These are phyloP conservation scores for Cutaneotrichosporon mucoides DNA, from an alignment of 1,284 basidiomycete genomes.

Conservation along the genomic window DNA sequence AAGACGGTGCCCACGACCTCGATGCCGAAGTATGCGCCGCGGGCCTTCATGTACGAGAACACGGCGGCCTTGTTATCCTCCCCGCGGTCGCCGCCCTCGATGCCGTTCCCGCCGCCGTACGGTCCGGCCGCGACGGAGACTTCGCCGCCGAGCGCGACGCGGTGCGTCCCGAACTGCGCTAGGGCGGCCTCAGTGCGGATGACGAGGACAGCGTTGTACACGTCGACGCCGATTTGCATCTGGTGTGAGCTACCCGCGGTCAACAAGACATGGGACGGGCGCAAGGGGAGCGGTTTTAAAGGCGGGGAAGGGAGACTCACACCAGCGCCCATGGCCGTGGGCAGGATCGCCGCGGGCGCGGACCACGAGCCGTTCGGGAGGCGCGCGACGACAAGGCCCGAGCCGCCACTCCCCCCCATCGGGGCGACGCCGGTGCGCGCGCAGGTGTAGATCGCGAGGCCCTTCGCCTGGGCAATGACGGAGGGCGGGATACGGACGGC, in stretches of 20 bases:
- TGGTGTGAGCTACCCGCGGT: not conserved
- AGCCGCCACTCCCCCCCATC: constrained; percentile 53
- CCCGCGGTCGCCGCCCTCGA: not conserved
- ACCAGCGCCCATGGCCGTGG: constrained; percentile 4
- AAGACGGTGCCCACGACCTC: constrained; percentile 7
- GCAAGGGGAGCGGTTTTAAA: too few species aligned
- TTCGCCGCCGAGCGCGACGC: constrained; percentile 6
- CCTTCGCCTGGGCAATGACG: constrained; percentile 1
- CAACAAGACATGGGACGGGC: too few species aligned
- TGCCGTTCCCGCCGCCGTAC: constrained; percentile 8
- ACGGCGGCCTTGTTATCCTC: constrained; percentile 1
- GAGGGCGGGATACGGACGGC: constrained; percentile 3
- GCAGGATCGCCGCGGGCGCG: constrained; percentile 57
- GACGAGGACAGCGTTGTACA: constrained; percentile 7
- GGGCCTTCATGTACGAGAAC: constrained; percentile 6
- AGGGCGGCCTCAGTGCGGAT: constrained; percentile 7
- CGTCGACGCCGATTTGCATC: constrained; percentile 4
- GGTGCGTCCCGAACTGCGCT: constrained; percentile 7
- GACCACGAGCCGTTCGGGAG: constrained; percentile 96
- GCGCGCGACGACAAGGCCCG: constrained; percentile 88
- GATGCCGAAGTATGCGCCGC: constrained; percentile 6
- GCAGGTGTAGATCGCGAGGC: constrained; percentile 5
- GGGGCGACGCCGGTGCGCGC: constrained; percentile 1
- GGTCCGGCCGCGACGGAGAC: constrained; percentile 8
- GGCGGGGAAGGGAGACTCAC: not conserved